A percentile compares a stretch with the other conserved stretches of the same genome.
phyloP scores from a whole-genome alignment of 768 basidiomycete genomes.

The Suillus lakei region DNA sequence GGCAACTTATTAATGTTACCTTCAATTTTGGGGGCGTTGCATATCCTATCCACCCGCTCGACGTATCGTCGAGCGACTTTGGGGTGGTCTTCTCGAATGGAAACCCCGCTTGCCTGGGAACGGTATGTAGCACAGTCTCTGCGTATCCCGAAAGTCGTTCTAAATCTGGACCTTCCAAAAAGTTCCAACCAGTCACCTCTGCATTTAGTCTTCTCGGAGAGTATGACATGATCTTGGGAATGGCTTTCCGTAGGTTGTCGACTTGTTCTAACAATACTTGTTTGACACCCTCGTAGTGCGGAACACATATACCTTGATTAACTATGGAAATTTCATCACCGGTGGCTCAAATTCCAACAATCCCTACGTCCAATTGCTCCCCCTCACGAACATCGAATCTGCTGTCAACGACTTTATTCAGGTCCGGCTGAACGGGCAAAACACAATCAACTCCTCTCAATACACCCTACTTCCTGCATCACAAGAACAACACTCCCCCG shows the following conservation, averaged over 20 bases:
- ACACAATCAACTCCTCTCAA: constrained; percentile 56
- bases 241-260: constrained; percentile 68
- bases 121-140: constrained; percentile 48
- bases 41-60: constrained; percentile 79
- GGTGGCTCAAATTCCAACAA: constrained; percentile 49
- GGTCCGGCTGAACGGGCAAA: constrained; percentile 61
- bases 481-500: constrained; percentile 65
- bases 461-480: constrained; percentile 64
- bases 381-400: constrained; percentile 54
- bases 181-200: constrained; percentile 86
- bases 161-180: constrained; percentile 13
- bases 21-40: constrained; percentile 71
- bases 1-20: constrained; percentile 70
- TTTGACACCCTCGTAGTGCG: constrained; percentile 54
- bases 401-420: constrained; percentile 72
- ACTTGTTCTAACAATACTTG: not conserved
- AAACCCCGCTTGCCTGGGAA: constrained; percentile 64
- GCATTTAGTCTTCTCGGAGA: constrained; percentile 78
- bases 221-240: constrained; percentile 84
- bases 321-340: constrained; percentile 72
- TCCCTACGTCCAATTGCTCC: constrained; percentile 74
- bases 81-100: constrained; percentile 47
- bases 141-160: not conserved
- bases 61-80: constrained; percentile 65
- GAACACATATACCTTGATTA: constrained; percentile 72